These are phyloP conservation scores for Leccinum huronense DNA, from an alignment of 1,284 basidiomycete species.

Conservation along the genomic window DNA sequence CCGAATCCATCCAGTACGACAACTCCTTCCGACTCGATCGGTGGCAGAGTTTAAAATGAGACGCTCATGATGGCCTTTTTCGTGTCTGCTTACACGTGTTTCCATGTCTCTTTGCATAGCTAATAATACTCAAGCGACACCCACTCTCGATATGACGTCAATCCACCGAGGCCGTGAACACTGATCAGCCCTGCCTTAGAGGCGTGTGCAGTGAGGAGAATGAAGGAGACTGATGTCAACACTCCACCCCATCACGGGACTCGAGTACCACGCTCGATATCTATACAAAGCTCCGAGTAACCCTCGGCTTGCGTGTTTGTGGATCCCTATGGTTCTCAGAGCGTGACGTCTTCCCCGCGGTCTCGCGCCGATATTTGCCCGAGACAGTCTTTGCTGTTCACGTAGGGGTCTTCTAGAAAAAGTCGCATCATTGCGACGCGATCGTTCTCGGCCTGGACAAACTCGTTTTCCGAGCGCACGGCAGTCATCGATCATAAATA, in stretches of 20 bases:
- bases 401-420: neutral
- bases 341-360: neutral
- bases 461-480: neutral
- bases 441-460: neutral
- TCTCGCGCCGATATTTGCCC: neutral
- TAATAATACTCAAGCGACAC: neutral
- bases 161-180: neutral
- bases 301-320: too few species aligned
- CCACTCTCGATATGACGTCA: neutral
- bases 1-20: slow-evolving; percentile 8
- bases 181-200: neutral
- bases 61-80: neutral
- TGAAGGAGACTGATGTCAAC: neutral
- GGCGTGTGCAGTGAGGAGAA: neutral
- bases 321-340: neutral
- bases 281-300: too few species aligned
- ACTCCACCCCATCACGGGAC: neutral
- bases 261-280: too few species aligned
- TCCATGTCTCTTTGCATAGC: neutral
- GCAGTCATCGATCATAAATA: neutral
- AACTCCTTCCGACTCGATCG: neutral
- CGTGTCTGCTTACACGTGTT: neutral
- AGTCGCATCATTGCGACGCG: neutral
- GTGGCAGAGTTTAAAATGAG: neutral
- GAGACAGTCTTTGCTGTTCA: neutral